phyloP scores from a whole-genome alignment of 2,329 filamentous ascomycete species.

The Monosporascus sp. region DNA sequence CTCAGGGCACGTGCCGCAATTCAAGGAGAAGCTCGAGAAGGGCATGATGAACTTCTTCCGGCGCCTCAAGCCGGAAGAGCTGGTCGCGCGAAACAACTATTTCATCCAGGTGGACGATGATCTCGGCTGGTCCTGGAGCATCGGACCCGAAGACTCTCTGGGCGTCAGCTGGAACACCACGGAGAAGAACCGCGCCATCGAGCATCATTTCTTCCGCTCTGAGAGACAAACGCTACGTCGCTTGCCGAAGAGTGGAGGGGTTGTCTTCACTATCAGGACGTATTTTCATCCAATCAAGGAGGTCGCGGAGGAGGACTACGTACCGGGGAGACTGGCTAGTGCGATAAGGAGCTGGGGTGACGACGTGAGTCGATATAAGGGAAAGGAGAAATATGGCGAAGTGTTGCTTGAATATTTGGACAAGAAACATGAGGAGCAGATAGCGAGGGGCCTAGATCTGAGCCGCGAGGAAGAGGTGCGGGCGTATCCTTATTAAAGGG shows the following conservation, averaged over 20 bases:
- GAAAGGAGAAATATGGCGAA: slow-evolving; percentile 65
- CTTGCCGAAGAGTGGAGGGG: slow-evolving; percentile 49
- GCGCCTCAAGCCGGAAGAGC: slow-evolving; percentile 60
- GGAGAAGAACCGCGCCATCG: slow-evolving; percentile 65
- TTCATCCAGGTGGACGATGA: slow-evolving; percentile 81
- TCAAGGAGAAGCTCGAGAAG: slow-evolving; percentile 28
- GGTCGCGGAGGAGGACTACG: slow-evolving; percentile 65
- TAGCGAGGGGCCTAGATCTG: slow-evolving; percentile 59
- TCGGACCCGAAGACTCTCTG: slow-evolving; percentile 64
- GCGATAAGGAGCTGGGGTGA: slow-evolving; percentile 77
- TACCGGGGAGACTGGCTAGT: slow-evolving; percentile 72
- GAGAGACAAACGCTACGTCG: slow-evolving; percentile 67
- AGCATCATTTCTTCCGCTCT: slow-evolving; percentile 71
- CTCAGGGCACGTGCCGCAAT: slow-evolving; percentile 57
- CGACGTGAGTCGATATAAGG: slow-evolving; percentile 73
- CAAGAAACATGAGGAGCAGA: slow-evolving; percentile 65
- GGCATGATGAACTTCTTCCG: slow-evolving; percentile 58
- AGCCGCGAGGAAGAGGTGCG: slow-evolving; percentile 23
- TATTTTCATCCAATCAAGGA: slow-evolving; percentile 70
- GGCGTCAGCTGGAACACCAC: slow-evolving; percentile 69
- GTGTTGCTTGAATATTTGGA: slow-evolving; percentile 75
- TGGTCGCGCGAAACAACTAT: slow-evolving; percentile 69
- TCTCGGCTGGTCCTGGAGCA: slow-evolving; percentile 70
- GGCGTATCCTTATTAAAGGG: slow-evolving; percentile 21
- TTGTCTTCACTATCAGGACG: slow-evolving; percentile 73